Evolutionary conservation across 179 eudicot species (phyloP), one percentile per base, ranked within the genome.

Genomic region (Patellifolia procumbens): DNA sequence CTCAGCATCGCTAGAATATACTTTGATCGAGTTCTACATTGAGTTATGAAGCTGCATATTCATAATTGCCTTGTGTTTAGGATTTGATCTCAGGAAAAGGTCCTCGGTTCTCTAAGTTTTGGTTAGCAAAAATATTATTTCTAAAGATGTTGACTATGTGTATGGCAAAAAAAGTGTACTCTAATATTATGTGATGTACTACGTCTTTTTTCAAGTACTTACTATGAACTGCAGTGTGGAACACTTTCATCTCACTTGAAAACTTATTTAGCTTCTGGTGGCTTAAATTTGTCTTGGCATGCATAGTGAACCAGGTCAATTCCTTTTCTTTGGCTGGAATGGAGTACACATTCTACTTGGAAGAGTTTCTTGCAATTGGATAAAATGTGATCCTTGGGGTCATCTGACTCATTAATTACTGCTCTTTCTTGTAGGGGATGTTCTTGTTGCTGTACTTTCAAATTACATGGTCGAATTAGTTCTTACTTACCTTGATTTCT

Each of bases 391-490:
- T 70, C 70, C 17, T 26, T 63, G 53, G 59, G 58, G 11, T 13
- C 32, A 15, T 52, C 28, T 69, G 35, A 43, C 62, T 71, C 32
- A 74, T 68, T 64, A 7, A n/a, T 76, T 78, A 52, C 58, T 52
- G 71, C 51, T 72, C 70, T 73, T 55, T 52, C 46, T 78, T 76
- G 74, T 76, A 95, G 99, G 99, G 22, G 82, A 93, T 83, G 88
- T 93, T 53, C 89, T 85, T 11, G 75, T 91, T 74, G 97, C 98
- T 28, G 70, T 95, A 56, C 96, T 95, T 39, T 95, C 99, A 63
- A 95, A 95, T 80, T 95, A 95, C 83, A 95, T 95, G 99, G 98
- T 95, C 58, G 99, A 95, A n/a, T n/a, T 92, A 35, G 87, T 88
- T 48, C 80, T 81, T 53, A 77, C 72, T 39, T 89, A 83, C 55